phyloP scores from a whole-genome alignment of 192 early-diverging fungal genomes.

The Backusella tuberculispora region DNA sequence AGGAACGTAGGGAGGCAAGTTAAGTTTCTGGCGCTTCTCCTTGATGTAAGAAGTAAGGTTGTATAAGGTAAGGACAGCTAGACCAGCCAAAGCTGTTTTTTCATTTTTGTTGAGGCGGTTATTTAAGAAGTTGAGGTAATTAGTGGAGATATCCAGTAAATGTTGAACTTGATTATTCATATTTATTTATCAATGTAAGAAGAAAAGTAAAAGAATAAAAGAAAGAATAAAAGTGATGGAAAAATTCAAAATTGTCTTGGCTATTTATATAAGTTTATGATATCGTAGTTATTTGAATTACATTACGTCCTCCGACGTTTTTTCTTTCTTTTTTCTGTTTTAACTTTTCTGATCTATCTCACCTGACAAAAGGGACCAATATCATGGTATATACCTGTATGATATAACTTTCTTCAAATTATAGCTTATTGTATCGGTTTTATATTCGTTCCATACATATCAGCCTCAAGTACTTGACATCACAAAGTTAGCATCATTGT shows the following conservation, averaged over 20 bases:
- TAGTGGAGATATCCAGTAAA: background rate
- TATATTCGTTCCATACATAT: background rate
- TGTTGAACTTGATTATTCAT: slow-evolving; percentile 9
- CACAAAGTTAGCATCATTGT: background rate
- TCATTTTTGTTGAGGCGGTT: slow-evolving; percentile 11
- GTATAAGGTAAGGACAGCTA: slow-evolving; percentile 3
- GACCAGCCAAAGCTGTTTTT: background rate
- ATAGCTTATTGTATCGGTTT: background rate
- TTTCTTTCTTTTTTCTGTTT: background rate
- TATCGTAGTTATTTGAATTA: background rate
- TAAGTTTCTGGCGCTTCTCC: slow-evolving; percentile 6
- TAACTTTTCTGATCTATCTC: background rate
- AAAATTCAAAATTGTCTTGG: background rate
- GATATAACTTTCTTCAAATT: background rate
- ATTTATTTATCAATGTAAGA: background rate
- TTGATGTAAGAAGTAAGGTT: slow-evolving; percentile 18
- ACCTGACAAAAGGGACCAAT: background rate
- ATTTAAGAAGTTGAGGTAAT: background rate
- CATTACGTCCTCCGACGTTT: background rate
- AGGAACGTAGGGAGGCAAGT: slow-evolving; percentile 29
- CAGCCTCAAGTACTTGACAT: background rate
- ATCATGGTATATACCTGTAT: background rate
- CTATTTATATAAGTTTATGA: background rate
- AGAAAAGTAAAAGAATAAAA: background rate
- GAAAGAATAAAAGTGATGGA: background rate